Evolutionary conservation across 2,329 filamentous ascomycete species (phyloP).

Genomic region (Pyrenophora graminea): DNA sequence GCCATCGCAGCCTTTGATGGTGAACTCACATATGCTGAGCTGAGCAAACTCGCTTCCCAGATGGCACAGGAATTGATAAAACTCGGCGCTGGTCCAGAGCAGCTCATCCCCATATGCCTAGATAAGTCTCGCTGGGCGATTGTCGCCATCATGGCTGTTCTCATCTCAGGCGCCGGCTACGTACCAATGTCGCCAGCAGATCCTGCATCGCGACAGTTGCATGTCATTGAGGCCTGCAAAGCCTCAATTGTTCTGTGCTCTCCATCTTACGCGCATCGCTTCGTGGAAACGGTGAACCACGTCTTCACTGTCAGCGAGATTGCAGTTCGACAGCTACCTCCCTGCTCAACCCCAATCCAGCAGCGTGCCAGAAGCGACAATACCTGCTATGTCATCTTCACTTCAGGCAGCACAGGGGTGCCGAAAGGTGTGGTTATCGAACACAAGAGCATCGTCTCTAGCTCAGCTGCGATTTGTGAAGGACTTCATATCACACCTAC

Average conservation of each 20-base stretch:
- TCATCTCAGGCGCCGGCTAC: constrained; percentile 42
- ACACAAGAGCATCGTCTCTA: constrained; percentile 35
- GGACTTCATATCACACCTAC: constrained; percentile 31
- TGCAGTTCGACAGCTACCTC: constrained; percentile 21
- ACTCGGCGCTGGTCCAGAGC: constrained; percentile 41
- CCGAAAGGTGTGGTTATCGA: constrained; percentile 41
- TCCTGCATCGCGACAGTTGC: constrained; percentile 29
- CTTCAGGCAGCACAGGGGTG: constrained; percentile 40
- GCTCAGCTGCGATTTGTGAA: constrained; percentile 35
- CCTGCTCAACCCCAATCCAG: constrained; percentile 8
- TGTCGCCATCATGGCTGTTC: constrained; percentile 43
- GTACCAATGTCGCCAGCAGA: constrained; percentile 38
- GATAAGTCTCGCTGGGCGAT: constrained; percentile 46
- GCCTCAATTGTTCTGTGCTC: constrained; percentile 37
- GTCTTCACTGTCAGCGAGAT: constrained; percentile 27
- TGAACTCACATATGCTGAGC: constrained; percentile 36
- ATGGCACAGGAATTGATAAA: constrained; percentile 36
- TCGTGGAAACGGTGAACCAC: constrained; percentile 19
- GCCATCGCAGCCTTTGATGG: constrained; percentile 39
- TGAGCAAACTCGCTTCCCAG: constrained; percentile 25
- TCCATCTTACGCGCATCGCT: constrained; percentile 26
- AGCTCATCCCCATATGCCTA: constrained; percentile 42
- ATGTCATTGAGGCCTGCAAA: constrained; percentile 37
- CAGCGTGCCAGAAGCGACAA: constrained; percentile 25
- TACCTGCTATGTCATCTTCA: constrained; percentile 38